These are phyloP conservation scores for Wickerhamomyces strasburgensis DNA, from an alignment of 805 yeast species.

Conservation along the genomic window DNA sequence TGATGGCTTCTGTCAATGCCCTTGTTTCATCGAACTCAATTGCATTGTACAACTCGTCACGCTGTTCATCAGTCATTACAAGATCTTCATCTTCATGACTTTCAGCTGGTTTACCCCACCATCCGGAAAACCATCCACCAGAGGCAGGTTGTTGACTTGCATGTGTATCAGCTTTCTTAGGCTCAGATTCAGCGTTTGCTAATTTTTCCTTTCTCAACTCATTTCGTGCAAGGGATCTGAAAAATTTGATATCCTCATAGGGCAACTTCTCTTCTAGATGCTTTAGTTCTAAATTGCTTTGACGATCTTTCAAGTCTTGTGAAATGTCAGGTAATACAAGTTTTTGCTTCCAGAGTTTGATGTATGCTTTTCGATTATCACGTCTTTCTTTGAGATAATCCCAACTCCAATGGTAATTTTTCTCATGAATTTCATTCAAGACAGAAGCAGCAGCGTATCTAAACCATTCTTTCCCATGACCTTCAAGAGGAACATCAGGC, in stretches of 20 bases:
- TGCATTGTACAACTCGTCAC: constrained; percentile 85
- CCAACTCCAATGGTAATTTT: constrained; percentile 85
- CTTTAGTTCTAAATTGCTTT: constrained; percentile 36
- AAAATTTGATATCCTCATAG: constrained; percentile 79
- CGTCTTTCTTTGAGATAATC: constrained; percentile 65
- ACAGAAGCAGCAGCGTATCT: constrained; percentile 75
- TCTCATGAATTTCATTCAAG: constrained; percentile 73
- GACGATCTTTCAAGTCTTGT: constrained; percentile 29
- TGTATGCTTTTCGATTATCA: constrained; percentile 65
- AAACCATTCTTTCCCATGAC: constrained; percentile 80
- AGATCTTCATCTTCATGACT: constrained; percentile 34
- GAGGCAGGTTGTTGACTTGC: constrained; percentile 9
- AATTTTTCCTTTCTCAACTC: constrained; percentile 56
- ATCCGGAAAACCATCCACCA: constrained; percentile 69
- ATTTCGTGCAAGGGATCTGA: constrained; percentile 71
- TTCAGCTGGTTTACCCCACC: constrained; percentile 36
- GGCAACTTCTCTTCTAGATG: constrained; percentile 54
- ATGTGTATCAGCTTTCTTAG: constrained; percentile 5
- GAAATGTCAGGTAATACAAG: constrained; percentile 32
- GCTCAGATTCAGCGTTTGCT: constrained; percentile 14
- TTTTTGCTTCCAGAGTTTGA: constrained; percentile 60
- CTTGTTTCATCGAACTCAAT: constrained; percentile 81
- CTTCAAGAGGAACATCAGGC: constrained; percentile 48
- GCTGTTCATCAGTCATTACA: constrained; percentile 76
- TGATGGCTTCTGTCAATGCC: constrained; percentile 44